These are phyloP conservation scores for Annona squamosa DNA, from an alignment of 164 flowering plant genomes.

Conservation along the genomic window DNA sequence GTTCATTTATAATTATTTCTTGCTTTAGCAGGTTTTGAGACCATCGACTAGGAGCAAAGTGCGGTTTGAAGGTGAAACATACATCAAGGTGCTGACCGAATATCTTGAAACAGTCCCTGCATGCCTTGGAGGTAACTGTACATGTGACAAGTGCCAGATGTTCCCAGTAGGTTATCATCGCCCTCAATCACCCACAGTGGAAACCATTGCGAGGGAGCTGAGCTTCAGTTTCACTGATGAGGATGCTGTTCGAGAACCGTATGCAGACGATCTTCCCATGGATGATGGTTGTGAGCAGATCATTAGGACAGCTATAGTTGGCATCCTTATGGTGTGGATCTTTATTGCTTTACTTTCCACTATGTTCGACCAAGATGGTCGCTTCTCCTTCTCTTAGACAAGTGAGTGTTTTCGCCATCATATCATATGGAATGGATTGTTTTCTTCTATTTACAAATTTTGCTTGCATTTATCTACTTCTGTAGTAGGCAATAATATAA, in stretches of 20 bases:
- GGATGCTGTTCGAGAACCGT: slow-evolving; percentile 14
- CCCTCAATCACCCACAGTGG: slow-evolving; percentile 1
- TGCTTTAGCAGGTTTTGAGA: slow-evolving; percentile 40
- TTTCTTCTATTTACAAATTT: no score
- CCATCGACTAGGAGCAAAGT: slow-evolving; percentile 47
- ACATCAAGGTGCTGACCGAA: slow-evolving; percentile 36
- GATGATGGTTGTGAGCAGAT: slow-evolving; percentile 32
- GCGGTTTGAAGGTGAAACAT: slow-evolving; percentile 41
- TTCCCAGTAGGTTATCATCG: neutral
- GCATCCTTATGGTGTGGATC: slow-evolving; percentile 57
- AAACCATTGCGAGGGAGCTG: slow-evolving; percentile 2
- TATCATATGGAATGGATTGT: no score
- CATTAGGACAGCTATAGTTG: slow-evolving; percentile 51
- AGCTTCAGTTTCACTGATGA: slow-evolving; percentile 1
- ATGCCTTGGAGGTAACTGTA: slow-evolving; percentile 59
- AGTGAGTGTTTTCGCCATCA: no score
- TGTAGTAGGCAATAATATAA: no score
- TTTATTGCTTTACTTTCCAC: slow-evolving; percentile 46
- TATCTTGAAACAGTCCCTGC: slow-evolving; percentile 37
- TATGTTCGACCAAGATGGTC: slow-evolving; percentile 36
- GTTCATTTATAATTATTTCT: neutral
- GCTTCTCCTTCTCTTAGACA: neutral
- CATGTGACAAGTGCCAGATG: slow-evolving; percentile 37
- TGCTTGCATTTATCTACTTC: no score
- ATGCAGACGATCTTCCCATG: slow-evolving; percentile 10